Conservation (phyloP, 2,329 filamentous ascomycete genomes). For the Magnaporthales sp. region DNA sequence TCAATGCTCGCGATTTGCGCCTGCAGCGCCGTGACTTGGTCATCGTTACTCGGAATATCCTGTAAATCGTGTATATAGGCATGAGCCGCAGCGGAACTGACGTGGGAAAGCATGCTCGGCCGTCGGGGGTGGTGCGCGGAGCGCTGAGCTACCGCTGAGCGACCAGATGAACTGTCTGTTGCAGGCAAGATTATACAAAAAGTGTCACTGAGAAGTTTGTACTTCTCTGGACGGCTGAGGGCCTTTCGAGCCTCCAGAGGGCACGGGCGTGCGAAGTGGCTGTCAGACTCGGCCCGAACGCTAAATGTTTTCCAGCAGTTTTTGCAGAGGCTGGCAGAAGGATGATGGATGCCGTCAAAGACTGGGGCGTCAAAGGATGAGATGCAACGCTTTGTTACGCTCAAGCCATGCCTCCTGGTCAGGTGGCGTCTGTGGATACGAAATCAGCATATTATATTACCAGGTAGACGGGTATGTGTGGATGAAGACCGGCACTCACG, state of each 20-base stretch:
- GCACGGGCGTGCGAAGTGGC: conserved; percentile 16
- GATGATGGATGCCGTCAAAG: conserved; percentile 15
- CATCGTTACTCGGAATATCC: not conserved
- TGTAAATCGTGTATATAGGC: not conserved
- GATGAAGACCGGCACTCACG: not conserved
- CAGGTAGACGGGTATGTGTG: not conserved
- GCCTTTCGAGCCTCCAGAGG: conserved; percentile 18
- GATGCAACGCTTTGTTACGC: conserved; percentile 14
- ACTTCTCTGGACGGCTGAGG: conserved; percentile 21
- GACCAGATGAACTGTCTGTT: not conserved
- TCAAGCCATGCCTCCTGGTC: conserved; percentile 16
- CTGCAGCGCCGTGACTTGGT: not conserved
- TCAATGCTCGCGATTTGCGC: not conserved
- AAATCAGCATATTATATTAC: not conserved
- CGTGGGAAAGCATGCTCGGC: not conserved
- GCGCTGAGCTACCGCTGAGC: not conserved
- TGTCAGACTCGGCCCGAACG: conserved; percentile 15
- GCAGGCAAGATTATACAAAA: conserved; percentile 11
- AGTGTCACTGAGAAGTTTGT: conserved; percentile 15
- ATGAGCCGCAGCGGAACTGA: not conserved
- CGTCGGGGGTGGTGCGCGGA: not conserved
- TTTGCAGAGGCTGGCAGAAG: conserved; percentile 21
- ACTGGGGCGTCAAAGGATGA: conserved; percentile 21
- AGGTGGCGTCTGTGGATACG: not conserved
- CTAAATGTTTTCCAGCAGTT: conserved; percentile 21